Evolutionary conservation across 352 stramenopile species (phyloP), one percentile per base, ranked within the genome.

Genomic region (Aphanomyces stellatus): DNA sequence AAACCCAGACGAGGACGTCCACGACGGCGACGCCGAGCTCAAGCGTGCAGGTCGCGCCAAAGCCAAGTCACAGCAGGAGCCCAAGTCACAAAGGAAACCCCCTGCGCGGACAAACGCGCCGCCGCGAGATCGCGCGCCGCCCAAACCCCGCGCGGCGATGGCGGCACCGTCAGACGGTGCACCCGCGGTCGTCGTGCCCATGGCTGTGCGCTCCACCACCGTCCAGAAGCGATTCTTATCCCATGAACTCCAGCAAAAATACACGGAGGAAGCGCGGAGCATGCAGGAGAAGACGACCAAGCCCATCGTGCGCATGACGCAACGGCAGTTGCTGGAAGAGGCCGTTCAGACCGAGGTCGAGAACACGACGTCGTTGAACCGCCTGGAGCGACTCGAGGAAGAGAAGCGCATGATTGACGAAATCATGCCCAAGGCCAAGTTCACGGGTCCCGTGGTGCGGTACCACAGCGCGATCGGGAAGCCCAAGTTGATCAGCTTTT

Each of bases 401-500:
- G 85, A 93, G 72, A 91, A 90, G 72, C 87, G 87, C 22, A 74
- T 72, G 6, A 82, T 90, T 71, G 82, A 69, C 51, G 68, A 64
- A 15, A 72, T 76, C 13, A 74, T 79, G 8, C 85, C 85, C 11
- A 93, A 91, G 63, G 76, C 76, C 10, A 85, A 82, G 59, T 85
- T 81, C 69, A 88, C 79, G 15, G 81, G 80, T n/a, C 69, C 76
- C 8, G 84, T 88, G 68, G 76, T 93, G 41, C 72, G 83, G 33
- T 88, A 85, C 51, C 74, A 87, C 66, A 93, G 85, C 51, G 76
- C 75, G 15, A 62, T 91, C 1, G 79, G 76, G 19, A 64, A 69
- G 25, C 80, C 79, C 8, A 91, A 91, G 70, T 88, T 79, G 22
- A 90, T 93, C 67, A 93, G 82, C 56, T 93, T 93, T 48, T 59